phyloP scores from a whole-genome alignment of 805 yeast species.

The Candida mattraensis region DNA sequence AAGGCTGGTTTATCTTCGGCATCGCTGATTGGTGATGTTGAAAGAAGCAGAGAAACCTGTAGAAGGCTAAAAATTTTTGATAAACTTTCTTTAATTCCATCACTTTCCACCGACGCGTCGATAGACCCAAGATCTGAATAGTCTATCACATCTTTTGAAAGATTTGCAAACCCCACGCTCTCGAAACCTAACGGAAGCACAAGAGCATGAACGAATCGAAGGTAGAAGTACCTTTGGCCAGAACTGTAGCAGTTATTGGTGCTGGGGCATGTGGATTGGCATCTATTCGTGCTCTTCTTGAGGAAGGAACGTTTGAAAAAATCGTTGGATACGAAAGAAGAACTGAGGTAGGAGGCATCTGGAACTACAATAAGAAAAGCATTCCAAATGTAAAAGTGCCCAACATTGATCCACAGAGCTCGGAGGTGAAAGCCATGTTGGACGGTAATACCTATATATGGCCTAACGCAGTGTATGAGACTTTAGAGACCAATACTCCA shows the following conservation, averaged over 20 bases:
- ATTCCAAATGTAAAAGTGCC: slow-evolving; percentile 26
- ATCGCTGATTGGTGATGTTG: slow-evolving; percentile 13
- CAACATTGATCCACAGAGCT: slow-evolving; percentile 29
- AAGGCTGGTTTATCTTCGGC: slow-evolving; percentile 76
- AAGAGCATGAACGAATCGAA: no score
- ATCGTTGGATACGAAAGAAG: slow-evolving; percentile 64
- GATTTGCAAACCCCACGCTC: no score
- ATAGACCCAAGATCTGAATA: no score
- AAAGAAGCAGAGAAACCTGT: no score
- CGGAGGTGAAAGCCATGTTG: slow-evolving; percentile 12
- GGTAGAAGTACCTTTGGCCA: no score
- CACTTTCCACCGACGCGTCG: no score
- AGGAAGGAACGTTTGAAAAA: slow-evolving; percentile 45
- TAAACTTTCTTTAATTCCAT: no score
- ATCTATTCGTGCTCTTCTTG: slow-evolving; percentile 58
- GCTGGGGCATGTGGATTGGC: slow-evolving; percentile 79
- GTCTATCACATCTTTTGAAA: no score
- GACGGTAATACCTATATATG: slow-evolving; percentile 32
- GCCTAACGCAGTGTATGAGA: slow-evolving; percentile 61
- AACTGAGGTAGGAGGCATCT: slow-evolving; percentile 69
- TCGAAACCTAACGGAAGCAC: no score
- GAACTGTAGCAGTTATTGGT: slow-evolving; percentile 69
- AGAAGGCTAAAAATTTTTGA: no score
- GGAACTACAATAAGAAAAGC: slow-evolving; percentile 56
- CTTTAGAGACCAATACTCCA: slow-evolving; percentile 70